Evolutionary conservation across 768 basidiomycete genomes (phyloP).

Genomic region (Lenzites betulinus): DNA sequence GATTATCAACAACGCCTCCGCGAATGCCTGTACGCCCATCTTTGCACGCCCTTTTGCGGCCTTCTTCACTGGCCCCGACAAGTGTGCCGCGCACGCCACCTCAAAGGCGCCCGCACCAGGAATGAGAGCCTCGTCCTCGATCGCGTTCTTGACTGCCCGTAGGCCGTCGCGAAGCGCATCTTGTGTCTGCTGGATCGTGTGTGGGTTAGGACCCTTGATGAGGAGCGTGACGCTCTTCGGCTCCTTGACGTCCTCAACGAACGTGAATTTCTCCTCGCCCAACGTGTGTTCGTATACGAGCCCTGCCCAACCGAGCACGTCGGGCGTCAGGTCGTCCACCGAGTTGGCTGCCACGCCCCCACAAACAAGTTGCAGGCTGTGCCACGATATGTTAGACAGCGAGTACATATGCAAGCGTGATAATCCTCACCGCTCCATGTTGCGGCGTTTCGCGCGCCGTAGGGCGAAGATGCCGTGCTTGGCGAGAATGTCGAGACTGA

Average conservation of each 20-base stretch:
- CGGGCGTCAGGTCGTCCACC: constrained; percentile 92
- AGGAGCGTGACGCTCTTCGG: constrained; percentile 95
- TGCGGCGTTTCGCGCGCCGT: constrained; percentile 93
- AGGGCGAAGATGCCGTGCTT: constrained; percentile 97
- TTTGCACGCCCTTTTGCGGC: constrained; percentile 91
- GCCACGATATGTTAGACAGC: constrained; percentile 3
- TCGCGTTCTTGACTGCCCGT: constrained; percentile 93
- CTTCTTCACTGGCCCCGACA: constrained; percentile 79
- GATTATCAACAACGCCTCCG: constrained; percentile 91
- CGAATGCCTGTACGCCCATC: constrained; percentile 96
- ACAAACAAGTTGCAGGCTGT: constrained; percentile 87
- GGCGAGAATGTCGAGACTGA: constrained; percentile 92
- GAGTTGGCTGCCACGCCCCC: constrained; percentile 98
- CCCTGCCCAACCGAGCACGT: constrained; percentile 94
- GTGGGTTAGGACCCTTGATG: constrained; percentile 96
- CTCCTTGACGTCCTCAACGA: constrained; percentile 93
- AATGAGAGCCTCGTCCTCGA: constrained; percentile 86
- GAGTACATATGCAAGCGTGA: constrained; percentile 7
- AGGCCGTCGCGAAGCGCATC: constrained; percentile 98
- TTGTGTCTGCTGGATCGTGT: constrained; percentile 95
- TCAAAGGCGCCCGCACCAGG: constrained; percentile 99
- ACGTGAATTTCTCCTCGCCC: constrained; percentile 98
- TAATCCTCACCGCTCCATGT: constrained; percentile 86
- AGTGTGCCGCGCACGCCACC: constrained; percentile 84
- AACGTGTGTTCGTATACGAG: constrained; percentile 98